phyloP scores from a whole-genome alignment of 2,329 filamentous ascomycete species.

The Pseudogymnoascus sp. region DNA sequence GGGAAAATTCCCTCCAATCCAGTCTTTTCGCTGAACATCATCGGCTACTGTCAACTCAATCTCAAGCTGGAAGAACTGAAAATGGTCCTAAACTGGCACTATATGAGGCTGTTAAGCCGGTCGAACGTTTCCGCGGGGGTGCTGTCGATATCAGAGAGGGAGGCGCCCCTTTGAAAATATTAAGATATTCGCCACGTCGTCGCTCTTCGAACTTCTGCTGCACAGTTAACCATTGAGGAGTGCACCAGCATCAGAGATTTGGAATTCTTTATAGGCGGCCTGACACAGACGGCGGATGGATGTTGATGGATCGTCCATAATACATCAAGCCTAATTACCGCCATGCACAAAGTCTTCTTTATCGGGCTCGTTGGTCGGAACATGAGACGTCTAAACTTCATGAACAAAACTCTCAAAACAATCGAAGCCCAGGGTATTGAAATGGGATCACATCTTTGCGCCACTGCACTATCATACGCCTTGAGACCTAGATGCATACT shows the following conservation, averaged over 20 bases:
- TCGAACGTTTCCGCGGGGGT: neutral
- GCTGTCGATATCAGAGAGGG: neutral
- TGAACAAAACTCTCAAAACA: neutral
- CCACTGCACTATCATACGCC: neutral
- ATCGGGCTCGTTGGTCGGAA: neutral
- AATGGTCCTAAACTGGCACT: neutral
- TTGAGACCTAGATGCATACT: neutral
- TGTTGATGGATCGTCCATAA: conserved; percentile 17
- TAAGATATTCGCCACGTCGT: neutral
- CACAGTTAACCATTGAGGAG: neutral
- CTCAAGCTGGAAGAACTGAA: neutral
- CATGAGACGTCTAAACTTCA: neutral
- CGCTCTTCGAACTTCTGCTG: neutral
- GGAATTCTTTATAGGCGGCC: conserved; percentile 15
- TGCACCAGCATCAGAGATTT: conserved; percentile 19
- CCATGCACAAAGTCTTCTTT: conserved; percentile 22
- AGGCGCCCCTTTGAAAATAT: neutral
- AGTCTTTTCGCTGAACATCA: conserved; percentile 16
- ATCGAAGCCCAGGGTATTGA: neutral
- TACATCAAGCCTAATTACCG: neutral
- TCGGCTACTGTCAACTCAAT: conserved; percentile 17
- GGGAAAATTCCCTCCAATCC: conserved; percentile 11
- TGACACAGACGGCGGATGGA: conserved; percentile 18
- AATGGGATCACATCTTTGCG: neutral
- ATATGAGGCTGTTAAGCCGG: neutral